Evolutionary conservation across 768 basidiomycete species (phyloP).

Genomic region (Postia placenta): DNA sequence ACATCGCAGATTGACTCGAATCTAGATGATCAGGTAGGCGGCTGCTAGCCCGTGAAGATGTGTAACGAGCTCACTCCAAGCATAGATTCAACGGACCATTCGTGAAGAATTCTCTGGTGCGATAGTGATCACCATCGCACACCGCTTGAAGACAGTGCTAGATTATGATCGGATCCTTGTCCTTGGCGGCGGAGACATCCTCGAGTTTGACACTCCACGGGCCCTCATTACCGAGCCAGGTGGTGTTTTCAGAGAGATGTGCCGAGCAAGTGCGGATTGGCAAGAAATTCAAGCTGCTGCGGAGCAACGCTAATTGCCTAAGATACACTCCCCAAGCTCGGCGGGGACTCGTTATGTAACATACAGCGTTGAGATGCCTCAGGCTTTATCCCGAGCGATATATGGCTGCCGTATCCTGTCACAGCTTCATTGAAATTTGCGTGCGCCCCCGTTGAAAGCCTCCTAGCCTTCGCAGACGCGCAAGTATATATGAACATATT

Average conservation of each 20-base stretch:
- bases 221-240: constrained; percentile 45
- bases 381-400: no score
- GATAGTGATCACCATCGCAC: constrained; percentile 81
- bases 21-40: constrained; percentile 56
- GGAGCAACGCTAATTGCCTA: neutral
- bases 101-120: constrained; percentile 64
- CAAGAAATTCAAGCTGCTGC: neutral
- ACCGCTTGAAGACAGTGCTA: constrained; percentile 70
- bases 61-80: neutral
- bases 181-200: constrained; percentile 61
- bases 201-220: constrained; percentile 71
- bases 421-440: no score
- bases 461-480: no score
- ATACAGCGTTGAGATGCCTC: no score
- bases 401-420: no score
- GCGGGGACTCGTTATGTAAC: no score
- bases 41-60: neutral
- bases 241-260: constrained; percentile 65
- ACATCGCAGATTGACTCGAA: constrained; percentile 69
- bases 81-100: constrained; percentile 65
- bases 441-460: no score
- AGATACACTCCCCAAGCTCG: neutral
- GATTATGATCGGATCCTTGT: constrained; percentile 73
- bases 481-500: no score
- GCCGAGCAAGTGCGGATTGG: constrained; percentile 44